phyloP scores from a whole-genome alignment of 2,329 filamentous ascomycete species.

The Seiridium unicorne region DNA sequence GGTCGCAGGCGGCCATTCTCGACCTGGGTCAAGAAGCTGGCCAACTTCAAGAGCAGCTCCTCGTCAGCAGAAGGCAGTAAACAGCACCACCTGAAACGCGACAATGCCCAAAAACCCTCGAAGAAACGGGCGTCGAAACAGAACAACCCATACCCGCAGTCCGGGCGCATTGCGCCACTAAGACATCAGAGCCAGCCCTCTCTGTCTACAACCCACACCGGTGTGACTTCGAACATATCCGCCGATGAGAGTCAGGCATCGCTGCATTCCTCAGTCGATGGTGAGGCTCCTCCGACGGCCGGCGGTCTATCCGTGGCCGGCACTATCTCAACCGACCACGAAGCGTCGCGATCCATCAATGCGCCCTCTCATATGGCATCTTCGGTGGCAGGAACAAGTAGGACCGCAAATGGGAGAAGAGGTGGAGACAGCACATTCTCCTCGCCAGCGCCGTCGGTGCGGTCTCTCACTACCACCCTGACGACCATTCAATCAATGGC shows the following conservation, averaged over 20 bases:
- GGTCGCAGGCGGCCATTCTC: constrained; percentile 83
- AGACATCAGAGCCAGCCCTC: constrained; percentile 49
- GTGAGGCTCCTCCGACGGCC: constrained; percentile 53
- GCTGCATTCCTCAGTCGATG: constrained; percentile 58
- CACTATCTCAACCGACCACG: constrained; percentile 60
- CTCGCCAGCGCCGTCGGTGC: constrained; percentile 76
- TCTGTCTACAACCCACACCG: constrained; percentile 55
- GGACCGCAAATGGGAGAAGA: constrained; percentile 65
- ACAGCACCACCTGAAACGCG: constrained; percentile 38
- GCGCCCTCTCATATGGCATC: constrained; percentile 71
- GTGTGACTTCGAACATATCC: constrained; percentile 49
- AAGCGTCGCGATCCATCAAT: constrained; percentile 70
- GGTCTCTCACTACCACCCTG: constrained; percentile 77
- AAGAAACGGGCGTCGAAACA: constrained; percentile 65
- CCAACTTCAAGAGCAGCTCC: constrained; percentile 74
- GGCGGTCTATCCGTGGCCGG: constrained; percentile 74
- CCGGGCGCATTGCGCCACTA: constrained; percentile 53
- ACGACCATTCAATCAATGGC: constrained; percentile 78
- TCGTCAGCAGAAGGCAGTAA: constrained; percentile 53
- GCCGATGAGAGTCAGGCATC: constrained; percentile 58
- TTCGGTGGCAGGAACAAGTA: constrained; percentile 70
- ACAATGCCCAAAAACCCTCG: constrained; percentile 33
- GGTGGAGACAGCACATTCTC: constrained; percentile 78
- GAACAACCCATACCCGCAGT: constrained; percentile 92
- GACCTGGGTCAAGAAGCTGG: constrained; percentile 90